Evolutionary conservation across 2,329 filamentous ascomycete genomes (phyloP), one percentile per base, ranked within the genome.

Genomic region (Aureobasidium namibiae): DNA sequence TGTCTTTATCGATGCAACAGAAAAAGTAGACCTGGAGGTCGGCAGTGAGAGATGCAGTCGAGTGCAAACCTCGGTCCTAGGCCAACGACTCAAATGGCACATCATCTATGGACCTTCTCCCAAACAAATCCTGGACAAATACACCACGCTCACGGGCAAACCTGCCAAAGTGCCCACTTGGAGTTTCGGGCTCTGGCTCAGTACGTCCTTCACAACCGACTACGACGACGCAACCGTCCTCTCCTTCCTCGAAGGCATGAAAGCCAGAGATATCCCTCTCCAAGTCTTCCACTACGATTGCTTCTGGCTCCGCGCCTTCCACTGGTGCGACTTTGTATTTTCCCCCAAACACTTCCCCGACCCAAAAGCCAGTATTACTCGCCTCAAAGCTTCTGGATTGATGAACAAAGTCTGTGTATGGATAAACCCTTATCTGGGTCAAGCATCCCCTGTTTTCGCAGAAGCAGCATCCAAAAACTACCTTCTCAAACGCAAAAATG

Each of bases 121-220:
- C 0, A 89, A 89, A 71, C 86, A 90, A 49, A 82, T 91, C 1
- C 73, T 91, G 16, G 77, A 78, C 38, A 80, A 82, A 63, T 91
- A 90, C 69, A 82, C 85, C 0, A 74, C 80, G 23, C 75, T 91
- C 36, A 90, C 86, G 0, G 88, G 88, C 1, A 79, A 79, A 48
- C 81, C 88, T 0, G 80, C 78, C 36, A 79, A 79, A 59, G 81
- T 89, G 1, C 88, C 88, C 0, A 80, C 81, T 29, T 91, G 88
- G 88, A 89, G 85, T 63, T 90, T 85, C 63, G 87, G 87, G 1
- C 77, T 90, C 9, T 90, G 87, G 87, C 77, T 91, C 21, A 89
- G 84, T 59, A 92, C 88, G 14, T 87, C 83, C 62, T 90, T 89
- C 72, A 89, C 86, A 1, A 89, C 87, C 2, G 82, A 82, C 63